Percentiles rank a stretch among this genome's conserved stretches.
These are phyloP conservation scores for Raffaelea deltoideospora DNA, from an alignment of 2,329 filamentous ascomycete genomes.

Conservation along the genomic window DNA sequence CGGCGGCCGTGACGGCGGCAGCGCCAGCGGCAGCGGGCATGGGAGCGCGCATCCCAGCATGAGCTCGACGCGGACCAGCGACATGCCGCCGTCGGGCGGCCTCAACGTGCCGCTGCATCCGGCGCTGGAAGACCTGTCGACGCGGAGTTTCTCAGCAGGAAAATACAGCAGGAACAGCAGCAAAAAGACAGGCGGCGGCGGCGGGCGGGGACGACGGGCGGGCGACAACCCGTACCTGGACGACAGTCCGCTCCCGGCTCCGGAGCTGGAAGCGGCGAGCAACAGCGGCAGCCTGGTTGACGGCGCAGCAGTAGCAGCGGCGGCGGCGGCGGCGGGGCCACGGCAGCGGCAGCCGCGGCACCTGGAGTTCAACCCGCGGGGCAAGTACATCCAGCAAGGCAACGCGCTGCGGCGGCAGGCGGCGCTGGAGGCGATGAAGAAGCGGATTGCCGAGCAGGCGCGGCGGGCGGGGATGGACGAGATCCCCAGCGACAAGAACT, in stretches of 20 bases:
- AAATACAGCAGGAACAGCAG: conserved; percentile 26
- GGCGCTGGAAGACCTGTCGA: conserved; percentile 47
- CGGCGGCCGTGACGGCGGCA: conserved; percentile 26
- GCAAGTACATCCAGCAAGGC: conserved; percentile 92
- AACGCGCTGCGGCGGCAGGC: conserved; percentile 78
- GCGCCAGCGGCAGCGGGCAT: conserved; percentile 31
- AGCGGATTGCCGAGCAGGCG: conserved; percentile 72
- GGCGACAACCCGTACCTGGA: conserved; percentile 68
- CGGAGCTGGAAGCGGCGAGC: conserved; percentile 39
- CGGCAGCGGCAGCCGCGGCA: conserved; percentile 58
- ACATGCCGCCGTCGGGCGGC: conserved; percentile 32
- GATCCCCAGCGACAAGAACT: conserved; percentile 80
- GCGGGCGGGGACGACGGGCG: background rate
- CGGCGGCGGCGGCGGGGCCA: conserved; percentile 23
- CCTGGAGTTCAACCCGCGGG: conserved; percentile 83
- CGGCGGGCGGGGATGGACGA: conserved; percentile 90
- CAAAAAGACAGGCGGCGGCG: conserved; percentile 1
- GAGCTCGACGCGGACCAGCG: conserved; percentile 9
- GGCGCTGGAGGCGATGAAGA: conserved; percentile 86
- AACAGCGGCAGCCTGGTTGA: conserved; percentile 60
- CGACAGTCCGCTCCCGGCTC: conserved; percentile 33
- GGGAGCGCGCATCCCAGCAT: conserved; percentile 24
- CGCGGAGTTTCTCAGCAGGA: conserved; percentile 26
- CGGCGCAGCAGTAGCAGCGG: conserved; percentile 41
- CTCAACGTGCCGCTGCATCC: conserved; percentile 66